A percentile compares a stretch with the other conserved stretches of the same genome.
Evolutionary conservation across 116 monocot species (phyloP).

Genomic region (Posidonia oceanica): DNA sequence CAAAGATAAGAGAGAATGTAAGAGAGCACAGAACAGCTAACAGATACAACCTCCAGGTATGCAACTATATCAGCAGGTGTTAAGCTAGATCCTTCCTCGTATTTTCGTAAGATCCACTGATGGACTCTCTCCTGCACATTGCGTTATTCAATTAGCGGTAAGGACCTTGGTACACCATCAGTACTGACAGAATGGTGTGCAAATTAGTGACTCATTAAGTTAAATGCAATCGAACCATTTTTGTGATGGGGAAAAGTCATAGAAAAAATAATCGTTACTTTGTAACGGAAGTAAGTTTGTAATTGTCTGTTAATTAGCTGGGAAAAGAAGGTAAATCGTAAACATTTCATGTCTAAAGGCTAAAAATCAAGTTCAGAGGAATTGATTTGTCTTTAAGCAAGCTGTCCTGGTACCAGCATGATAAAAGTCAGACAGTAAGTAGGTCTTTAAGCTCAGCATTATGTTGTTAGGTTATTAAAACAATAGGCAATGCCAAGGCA

Average conservation of each 20-base stretch:
- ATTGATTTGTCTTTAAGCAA: not conserved
- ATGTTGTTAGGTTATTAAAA: no score
- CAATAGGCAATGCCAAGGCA: no score
- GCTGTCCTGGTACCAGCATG: not conserved
- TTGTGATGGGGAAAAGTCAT: no score
- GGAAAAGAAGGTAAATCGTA: not conserved
- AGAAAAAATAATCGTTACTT: no score
- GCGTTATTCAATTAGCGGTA: not conserved
- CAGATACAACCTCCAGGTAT: constrained; percentile 28
- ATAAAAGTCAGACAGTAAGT: no score
- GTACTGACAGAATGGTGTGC: no score
- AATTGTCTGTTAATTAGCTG: no score
- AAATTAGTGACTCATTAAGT: no score
- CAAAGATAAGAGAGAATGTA: not conserved
- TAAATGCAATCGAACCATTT: no score
- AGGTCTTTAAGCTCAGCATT: no score
- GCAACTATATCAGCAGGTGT: constrained; percentile 34
- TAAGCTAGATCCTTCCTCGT: constrained; percentile 28
- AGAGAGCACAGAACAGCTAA: not conserved
- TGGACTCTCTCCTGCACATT: constrained; percentile 27
- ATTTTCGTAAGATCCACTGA: constrained; percentile 36
- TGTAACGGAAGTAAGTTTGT: no score
- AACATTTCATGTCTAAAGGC: not conserved
- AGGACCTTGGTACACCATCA: not conserved
- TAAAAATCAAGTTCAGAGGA: not conserved